Evolutionary conservation across 805 yeast genomes (phyloP), one percentile per base, ranked within the genome.

Genomic region (Spathaspora arborariae): DNA sequence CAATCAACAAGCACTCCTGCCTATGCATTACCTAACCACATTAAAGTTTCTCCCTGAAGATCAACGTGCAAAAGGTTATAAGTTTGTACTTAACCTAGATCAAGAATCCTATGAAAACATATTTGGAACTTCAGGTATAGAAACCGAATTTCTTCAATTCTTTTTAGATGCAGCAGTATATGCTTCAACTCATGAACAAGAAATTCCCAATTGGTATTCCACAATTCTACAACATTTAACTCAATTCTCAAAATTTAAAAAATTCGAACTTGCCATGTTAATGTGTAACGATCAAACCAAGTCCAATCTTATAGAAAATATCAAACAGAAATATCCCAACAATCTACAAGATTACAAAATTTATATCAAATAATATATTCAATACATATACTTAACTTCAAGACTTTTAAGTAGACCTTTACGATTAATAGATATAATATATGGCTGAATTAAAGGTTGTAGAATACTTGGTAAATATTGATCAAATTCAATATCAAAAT

Each of bases 81-180:
- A 51, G 10, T 75, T 70, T 48, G 63, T 76, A 1, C 48, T 78
- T 4, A 44, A 48, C 2, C 33, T 77, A 1, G 49, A 62, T 1
- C 40, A 64, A 0, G 39, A 48, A 0, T 56, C 58, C 1, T 65
- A 68, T 35, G 15, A 49, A 1, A 53, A 55, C 9, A 49, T 75
- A 2, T 81, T 77, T 46, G 53, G 57, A 6, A 45, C 55, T 3
- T 68, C 75, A 8, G 83, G 82, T 1, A 57, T 82, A 1, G 86
- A 81, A 34, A 53, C 74, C 0, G 76, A 72, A 10, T 70, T 76
- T 48, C 58, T 81, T 6, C 65, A 64, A n/a, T 74, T 78, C 48
- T 74, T 67, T 46, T 42, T 81, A 7, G 77, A 75, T 22, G 76
- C 84, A 3, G 56, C 67, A 5, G 51, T 51, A 1, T 50, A 57